Base-by-base conservation (phyloP, 306 rosid genomes). In the Benincasa hispida region DNA sequence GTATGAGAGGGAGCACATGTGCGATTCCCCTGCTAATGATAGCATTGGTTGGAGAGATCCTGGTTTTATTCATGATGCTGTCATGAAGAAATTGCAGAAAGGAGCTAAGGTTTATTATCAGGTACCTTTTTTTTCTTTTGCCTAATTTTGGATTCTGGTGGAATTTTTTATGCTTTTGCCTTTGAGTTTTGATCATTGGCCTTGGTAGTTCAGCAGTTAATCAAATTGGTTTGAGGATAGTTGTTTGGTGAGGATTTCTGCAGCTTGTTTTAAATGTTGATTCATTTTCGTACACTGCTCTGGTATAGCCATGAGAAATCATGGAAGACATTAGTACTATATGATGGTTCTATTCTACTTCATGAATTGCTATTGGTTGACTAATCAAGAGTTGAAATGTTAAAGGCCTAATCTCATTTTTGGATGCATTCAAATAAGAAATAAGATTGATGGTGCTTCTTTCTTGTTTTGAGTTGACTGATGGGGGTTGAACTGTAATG, bases 31-130 rank as follows among this genome's bases (percentile, higher is more conserved):
- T 9, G 98, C 97, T 5, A 94, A 90, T 63, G 6, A 68, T 1
- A 89, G 86, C 32, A 32, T 83, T 4, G 98, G 95, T 4, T 91
- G 97, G 98, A 90, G 98, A 72, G 98, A 94, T 66, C 97, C 97
- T 22, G 98, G 98, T 42, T 91, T 77, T 47, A 83, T 90, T 9
- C 98, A 94, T 21, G 91, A 92, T 25, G 98, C 85, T 0, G 81
- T 89, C 51, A 81, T 94, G 87, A 84, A n/a, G 24, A 79, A 72
- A 35, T 85, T 94, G 88, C 72, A 82, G 80, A 87, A 84, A 79
- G 97, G 97, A 8, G 78, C 67, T 15, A 82, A 81, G 73, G 89
- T 90, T 72, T 88, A 85, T 76, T 91, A 94, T 79, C 85, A 89
- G 99, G 98, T 90, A 72, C n/a, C 45, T 37, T 28, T 0, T 47